Percentiles rank a stretch among this genome's conserved stretches.
These are phyloP conservation scores for Olyra latifolia DNA, from an alignment of 176 grass and related monocot genomes.

Conservation along the genomic window DNA sequence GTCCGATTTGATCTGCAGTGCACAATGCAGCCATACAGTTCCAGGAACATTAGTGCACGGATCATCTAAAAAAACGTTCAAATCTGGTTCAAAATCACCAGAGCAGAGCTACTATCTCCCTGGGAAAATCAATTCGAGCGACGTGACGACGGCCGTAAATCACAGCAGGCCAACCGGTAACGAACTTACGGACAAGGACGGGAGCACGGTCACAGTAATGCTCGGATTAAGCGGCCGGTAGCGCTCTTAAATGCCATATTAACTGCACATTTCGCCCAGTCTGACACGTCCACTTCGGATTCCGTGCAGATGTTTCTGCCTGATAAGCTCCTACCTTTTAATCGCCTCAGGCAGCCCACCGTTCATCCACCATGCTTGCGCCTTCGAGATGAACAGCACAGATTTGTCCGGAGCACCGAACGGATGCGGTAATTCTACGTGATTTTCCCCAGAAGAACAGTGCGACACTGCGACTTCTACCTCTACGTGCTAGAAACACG, in stretches of 20 bases:
- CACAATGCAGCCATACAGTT: background rate
- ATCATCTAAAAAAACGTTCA: background rate
- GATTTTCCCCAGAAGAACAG: background rate
- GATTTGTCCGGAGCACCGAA: background rate
- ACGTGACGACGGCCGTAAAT: background rate
- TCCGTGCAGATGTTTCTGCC: background rate
- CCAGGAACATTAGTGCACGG: background rate
- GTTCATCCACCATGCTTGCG: background rate
- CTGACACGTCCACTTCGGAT: background rate
- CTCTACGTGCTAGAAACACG: too few relatives aligned
- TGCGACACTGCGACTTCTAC: too few relatives aligned
- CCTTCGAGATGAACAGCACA: background rate
- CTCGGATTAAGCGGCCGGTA: background rate
- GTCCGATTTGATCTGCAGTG: constrained; percentile 76
- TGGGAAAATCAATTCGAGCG: background rate
- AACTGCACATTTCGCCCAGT: constrained; percentile 4
- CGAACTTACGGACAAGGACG: background rate
- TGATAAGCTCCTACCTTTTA: background rate
- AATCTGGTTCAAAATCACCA: background rate
- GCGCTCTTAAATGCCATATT: background rate
- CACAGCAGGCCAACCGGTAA: background rate
- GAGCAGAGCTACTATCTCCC: too few relatives aligned
- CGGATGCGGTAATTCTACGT: background rate
- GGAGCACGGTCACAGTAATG: background rate
- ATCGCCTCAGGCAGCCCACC: background rate